A percentile compares a stretch with the other conserved stretches of the same genome.
Evolutionary conservation across 192 early-diverging fungal species (phyloP).

Genomic region (Backusella liffmaniae): DNA sequence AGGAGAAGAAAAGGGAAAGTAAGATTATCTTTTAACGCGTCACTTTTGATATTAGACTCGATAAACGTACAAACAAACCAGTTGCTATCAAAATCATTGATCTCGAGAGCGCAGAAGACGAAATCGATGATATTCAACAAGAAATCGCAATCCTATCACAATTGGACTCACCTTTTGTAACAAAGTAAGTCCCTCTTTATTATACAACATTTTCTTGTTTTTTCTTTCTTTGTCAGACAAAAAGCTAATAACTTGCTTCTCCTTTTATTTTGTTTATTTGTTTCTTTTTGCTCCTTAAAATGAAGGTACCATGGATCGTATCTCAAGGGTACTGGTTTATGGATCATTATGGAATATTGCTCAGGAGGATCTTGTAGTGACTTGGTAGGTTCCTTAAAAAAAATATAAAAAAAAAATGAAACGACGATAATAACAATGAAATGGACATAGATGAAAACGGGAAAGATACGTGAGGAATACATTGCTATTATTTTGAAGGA

Average conservation of each 20-base stretch:
- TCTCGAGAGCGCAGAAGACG: slow-evolving; percentile 94
- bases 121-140: slow-evolving; percentile 98
- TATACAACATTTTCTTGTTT: no score
- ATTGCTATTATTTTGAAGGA: slow-evolving; percentile 93
- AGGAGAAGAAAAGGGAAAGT: not conserved
- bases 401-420: not conserved
- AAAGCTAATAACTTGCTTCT: not conserved
- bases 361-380: slow-evolving; percentile 93
- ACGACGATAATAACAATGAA: not conserved
- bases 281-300: slow-evolving; percentile 11
- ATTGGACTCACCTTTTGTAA: slow-evolving; percentile 85
- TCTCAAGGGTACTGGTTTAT: slow-evolving; percentile 84
- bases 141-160: slow-evolving; percentile 96
- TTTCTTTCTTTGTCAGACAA: not conserved
- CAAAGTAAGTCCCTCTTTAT: slow-evolving; percentile 41
- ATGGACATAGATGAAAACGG: slow-evolving; percentile 76
- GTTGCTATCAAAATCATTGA: slow-evolving; percentile 99
- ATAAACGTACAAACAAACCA: slow-evolving; percentile 60
- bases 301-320: slow-evolving; percentile 87
- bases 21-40: not conserved
- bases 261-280: slow-evolving; percentile 4
- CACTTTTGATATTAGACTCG: slow-evolving; percentile 45
- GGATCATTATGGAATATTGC: slow-evolving; percentile 99
- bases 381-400: slow-evolving; percentile 53
- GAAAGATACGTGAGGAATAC: slow-evolving; percentile 78